These are phyloP conservation scores for Gaeumannomyces tritici DNA, from an alignment of 2,329 filamentous ascomycete genomes.

Conservation along the genomic window DNA sequence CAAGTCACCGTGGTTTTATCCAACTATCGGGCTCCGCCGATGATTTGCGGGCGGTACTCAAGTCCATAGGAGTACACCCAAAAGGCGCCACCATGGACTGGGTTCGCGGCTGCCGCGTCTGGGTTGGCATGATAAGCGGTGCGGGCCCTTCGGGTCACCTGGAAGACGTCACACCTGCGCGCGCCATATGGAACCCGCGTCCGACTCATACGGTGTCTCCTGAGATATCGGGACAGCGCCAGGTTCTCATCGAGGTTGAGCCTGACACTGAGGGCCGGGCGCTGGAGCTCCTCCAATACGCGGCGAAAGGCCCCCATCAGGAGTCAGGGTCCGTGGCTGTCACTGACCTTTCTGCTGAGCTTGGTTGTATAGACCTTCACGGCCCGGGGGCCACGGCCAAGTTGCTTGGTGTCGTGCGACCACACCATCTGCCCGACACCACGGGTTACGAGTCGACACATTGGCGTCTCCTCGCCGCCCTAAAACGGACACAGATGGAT, in stretches of 20 bases:
- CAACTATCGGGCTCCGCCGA: constrained; percentile 51
- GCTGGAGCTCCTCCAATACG: constrained; percentile 54
- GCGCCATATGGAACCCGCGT: constrained; percentile 1
- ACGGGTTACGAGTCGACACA: not conserved
- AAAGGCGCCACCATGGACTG: not conserved
- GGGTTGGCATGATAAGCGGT: not conserved
- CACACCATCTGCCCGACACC: not conserved
- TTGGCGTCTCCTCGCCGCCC: not conserved
- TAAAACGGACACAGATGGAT: not conserved
- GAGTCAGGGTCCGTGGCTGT: constrained; percentile 44
- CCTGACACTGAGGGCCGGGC: constrained; percentile 35
- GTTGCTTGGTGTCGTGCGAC: not conserved
- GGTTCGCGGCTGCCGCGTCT: constrained; percentile 1
- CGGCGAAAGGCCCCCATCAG: constrained; percentile 29
- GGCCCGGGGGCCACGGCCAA: not conserved
- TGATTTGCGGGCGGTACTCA: constrained; percentile 7
- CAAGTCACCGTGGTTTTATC: constrained; percentile 87
- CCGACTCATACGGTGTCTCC: not conserved
- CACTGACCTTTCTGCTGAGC: not conserved
- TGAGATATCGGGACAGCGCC: not conserved
- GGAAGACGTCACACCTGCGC: constrained; percentile 1
- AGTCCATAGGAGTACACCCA: not conserved
- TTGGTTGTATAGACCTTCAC: constrained; percentile 1
- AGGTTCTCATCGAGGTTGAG: constrained; percentile 3
- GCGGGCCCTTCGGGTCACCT: not conserved